phyloP scores from a whole-genome alignment of 2,329 filamentous ascomycete genomes.

The Hypoxylon sp. region DNA sequence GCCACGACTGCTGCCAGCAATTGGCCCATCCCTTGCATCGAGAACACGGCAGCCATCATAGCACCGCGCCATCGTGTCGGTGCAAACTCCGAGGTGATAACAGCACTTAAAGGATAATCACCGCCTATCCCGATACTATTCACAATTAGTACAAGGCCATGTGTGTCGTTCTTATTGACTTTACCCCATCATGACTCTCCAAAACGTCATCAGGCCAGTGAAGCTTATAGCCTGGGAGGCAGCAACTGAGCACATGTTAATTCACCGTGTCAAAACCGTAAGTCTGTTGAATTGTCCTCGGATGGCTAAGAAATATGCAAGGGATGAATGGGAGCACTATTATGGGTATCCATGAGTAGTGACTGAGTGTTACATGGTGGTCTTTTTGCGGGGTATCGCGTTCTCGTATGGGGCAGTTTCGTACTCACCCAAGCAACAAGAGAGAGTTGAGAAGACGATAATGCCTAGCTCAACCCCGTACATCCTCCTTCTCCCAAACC shows the following conservation, averaged over 20 bases:
- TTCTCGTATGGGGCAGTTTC: conserved; percentile 59
- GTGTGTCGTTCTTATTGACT: neutral
- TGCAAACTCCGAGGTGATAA: conserved; percentile 89
- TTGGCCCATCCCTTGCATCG: conserved; percentile 75
- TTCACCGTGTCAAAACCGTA: neutral
- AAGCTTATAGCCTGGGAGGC: conserved; percentile 72
- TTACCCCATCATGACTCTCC: conserved; percentile 79
- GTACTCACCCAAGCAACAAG: conserved; percentile 67
- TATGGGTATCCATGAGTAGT: conserved; percentile 70
- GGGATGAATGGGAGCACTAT: neutral
- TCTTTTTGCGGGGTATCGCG: neutral
- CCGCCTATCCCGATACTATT: conserved; percentile 81
- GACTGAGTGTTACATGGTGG: neutral
- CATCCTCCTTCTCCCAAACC: conserved; percentile 83
- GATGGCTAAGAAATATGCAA: neutral
- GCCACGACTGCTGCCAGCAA: conserved; percentile 53
- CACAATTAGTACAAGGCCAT: conserved; percentile 33
- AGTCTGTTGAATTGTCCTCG: neutral
- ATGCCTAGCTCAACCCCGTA: conserved; percentile 83
- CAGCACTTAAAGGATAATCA: conserved; percentile 84
- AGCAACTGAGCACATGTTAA: conserved; percentile 63
- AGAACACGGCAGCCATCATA: conserved; percentile 88
- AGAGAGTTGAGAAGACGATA: conserved; percentile 79
- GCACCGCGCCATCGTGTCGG: conserved; percentile 85
- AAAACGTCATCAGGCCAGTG: conserved; percentile 77